These are phyloP conservation scores for Elsinoe batatas DNA, from an alignment of 2,329 filamentous ascomycete genomes.

Conservation along the genomic window DNA sequence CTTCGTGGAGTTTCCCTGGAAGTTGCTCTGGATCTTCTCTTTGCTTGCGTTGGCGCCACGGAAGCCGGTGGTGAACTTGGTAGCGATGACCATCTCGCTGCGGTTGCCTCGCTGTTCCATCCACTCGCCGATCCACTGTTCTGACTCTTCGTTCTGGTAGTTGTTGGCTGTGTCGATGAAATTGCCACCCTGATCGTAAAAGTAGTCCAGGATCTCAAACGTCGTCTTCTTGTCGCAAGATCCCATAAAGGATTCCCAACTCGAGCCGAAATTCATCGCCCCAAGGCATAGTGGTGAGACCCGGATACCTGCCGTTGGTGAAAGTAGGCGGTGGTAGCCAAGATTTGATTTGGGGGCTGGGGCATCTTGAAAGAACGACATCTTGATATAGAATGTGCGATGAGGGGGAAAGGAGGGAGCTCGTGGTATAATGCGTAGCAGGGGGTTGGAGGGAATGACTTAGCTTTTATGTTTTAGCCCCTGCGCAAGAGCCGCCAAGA, in stretches of 20 bases:
- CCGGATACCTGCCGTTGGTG: constrained; percentile 41
- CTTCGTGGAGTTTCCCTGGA: constrained; percentile 52
- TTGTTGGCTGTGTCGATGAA: constrained; percentile 29
- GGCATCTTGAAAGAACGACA: constrained; percentile 19
- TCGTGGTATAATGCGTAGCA: too few species aligned
- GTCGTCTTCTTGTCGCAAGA: constrained; percentile 22
- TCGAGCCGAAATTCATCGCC: constrained; percentile 46
- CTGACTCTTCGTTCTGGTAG: constrained; percentile 28
- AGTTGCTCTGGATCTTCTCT: constrained; percentile 32
- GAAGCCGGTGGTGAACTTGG: constrained; percentile 40
- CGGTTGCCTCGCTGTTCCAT: constrained; percentile 35
- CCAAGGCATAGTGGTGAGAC: constrained; percentile 47
- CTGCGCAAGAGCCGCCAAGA: too few species aligned
- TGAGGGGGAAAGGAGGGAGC: too few species aligned
- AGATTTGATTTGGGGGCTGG: constrained; percentile 33
- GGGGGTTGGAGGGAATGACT: too few species aligned
- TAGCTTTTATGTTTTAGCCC: too few species aligned
- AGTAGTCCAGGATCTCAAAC: constrained; percentile 28
- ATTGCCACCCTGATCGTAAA: constrained; percentile 27
- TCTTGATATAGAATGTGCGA: not conserved
- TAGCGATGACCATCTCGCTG: constrained; percentile 45
- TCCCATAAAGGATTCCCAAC: constrained; percentile 32
- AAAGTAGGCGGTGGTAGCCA: constrained; percentile 43
- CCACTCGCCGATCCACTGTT: constrained; percentile 35
- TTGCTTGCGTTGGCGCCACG: constrained; percentile 17